A percentile compares a stretch with the other conserved stretches of the same genome.
These are phyloP conservation scores for Capsella rubella DNA, from an alignment of 441 rosid species.

Conservation along the genomic window DNA sequence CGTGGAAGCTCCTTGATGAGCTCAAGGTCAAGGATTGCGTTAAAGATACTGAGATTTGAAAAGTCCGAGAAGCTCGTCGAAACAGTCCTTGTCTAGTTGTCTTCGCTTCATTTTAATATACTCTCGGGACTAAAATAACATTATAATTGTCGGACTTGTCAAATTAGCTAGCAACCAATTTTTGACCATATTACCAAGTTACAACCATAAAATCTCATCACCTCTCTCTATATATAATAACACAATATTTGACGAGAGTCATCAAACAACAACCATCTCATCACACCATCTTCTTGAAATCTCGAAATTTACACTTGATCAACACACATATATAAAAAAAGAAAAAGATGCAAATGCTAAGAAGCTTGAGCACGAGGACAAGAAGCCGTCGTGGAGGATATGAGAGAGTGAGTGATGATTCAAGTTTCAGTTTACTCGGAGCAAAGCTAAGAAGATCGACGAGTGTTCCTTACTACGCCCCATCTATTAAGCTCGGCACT, in stretches of 20 bases:
- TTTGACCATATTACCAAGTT: conserved; percentile 29
- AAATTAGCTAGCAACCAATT: conserved; percentile 7
- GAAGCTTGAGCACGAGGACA: conserved; percentile 67
- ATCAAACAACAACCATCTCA: conserved; percentile 31
- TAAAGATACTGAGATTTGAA: conserved; percentile 3
- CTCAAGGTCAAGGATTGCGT: conserved; percentile 35
- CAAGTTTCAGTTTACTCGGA: conserved; percentile 48
- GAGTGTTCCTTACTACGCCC: conserved; percentile 55
- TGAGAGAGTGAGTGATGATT: conserved; percentile 55
- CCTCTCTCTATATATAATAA: conserved; percentile 29
- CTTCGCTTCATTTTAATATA: background rate
- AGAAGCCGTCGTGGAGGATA: conserved; percentile 56
- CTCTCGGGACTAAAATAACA: background rate
- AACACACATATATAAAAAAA: background rate
- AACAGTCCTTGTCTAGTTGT: background rate
- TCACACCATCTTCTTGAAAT: conserved; percentile 18
- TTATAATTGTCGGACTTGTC: background rate
- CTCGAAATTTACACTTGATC: background rate
- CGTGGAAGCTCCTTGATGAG: conserved; percentile 28
- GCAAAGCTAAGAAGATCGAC: conserved; percentile 55
- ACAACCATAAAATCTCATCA: conserved; percentile 37
- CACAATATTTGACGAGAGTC: conserved; percentile 11
- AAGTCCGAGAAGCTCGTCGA: conserved; percentile 32
- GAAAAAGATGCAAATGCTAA: conserved; percentile 53
- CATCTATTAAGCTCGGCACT: conserved; percentile 44